These are phyloP conservation scores for Aureobasidium sp. DNA, from an alignment of 2,329 filamentous ascomycete species.

Conservation along the genomic window DNA sequence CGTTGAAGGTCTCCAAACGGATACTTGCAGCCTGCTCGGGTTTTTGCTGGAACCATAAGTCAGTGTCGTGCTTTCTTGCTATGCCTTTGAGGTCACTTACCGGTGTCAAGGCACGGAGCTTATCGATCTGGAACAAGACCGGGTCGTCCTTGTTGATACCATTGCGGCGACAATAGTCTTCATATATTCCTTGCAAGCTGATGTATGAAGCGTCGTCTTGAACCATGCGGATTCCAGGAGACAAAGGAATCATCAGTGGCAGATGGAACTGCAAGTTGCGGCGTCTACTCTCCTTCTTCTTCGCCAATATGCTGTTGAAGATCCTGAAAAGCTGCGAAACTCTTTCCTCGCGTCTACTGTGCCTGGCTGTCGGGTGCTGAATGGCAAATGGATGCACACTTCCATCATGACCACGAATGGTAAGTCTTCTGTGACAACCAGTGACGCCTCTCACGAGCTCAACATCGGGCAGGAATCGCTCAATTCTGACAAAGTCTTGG, in stretches of 20 bases:
- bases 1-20: slow-evolving; percentile 78
- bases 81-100: slow-evolving; percentile 14
- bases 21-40: slow-evolving; percentile 47
- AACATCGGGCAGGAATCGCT: slow-evolving; percentile 91
- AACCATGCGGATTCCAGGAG: slow-evolving; percentile 88
- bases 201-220: slow-evolving; percentile 94
- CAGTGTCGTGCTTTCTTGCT: background rate
- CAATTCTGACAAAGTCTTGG: slow-evolving; percentile 94
- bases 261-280: slow-evolving; percentile 94
- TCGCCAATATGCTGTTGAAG: slow-evolving; percentile 84
- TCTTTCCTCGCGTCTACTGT: slow-evolving; percentile 88
- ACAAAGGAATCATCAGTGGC: slow-evolving; percentile 89
- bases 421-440: slow-evolving; percentile 84
- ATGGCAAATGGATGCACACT: slow-evolving; percentile 95
- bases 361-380: slow-evolving; percentile 87
- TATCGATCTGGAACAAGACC: slow-evolving; percentile 90
- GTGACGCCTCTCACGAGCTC: slow-evolving; percentile 87
- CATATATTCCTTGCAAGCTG: slow-evolving; percentile 88
- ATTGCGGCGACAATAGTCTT: slow-evolving; percentile 87
- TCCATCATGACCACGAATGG: slow-evolving; percentile 94
- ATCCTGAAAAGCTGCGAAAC: slow-evolving; percentile 95
- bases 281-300: slow-evolving; percentile 90
- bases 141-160: slow-evolving; percentile 92
- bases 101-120: slow-evolving; percentile 61
- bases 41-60: slow-evolving; percentile 49